A percentile compares a stretch with the other conserved stretches of the same genome.
Conservation (phyloP, 805 yeast species). For the Sungouiella blattae region DNA sequence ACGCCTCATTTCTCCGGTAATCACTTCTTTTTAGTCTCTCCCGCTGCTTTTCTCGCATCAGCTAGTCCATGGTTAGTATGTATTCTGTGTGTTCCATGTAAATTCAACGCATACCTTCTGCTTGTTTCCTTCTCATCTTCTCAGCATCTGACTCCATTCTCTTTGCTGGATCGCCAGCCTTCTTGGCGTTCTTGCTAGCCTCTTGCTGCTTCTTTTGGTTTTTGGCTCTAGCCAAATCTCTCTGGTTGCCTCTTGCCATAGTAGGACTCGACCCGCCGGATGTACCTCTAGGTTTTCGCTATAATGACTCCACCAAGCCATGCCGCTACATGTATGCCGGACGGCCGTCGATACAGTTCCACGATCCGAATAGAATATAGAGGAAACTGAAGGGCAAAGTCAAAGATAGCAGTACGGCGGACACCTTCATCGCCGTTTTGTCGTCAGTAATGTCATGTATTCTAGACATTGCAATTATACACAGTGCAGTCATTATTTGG, state of each 20-base stretch:
- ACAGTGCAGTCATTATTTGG: too few relatives aligned
- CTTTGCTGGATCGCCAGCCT: constrained; percentile 79
- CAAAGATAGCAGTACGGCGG: too few relatives aligned
- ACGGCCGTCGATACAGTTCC: too few relatives aligned
- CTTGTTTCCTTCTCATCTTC: constrained; percentile 84
- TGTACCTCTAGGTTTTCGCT: background rate
- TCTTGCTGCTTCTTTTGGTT: constrained; percentile 77
- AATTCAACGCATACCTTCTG: constrained; percentile 55
- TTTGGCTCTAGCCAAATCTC: constrained; percentile 90
- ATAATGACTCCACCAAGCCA: background rate
- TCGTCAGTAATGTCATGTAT: too few relatives aligned
- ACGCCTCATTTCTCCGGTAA: too few relatives aligned
- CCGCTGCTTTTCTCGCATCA: constrained; percentile 47
- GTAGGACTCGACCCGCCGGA: constrained; percentile 1
- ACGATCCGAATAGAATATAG: too few relatives aligned
- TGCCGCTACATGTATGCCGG: too few relatives aligned
- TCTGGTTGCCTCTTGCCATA: constrained; percentile 96
- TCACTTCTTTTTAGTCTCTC: constrained; percentile 63
- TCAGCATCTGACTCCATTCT: constrained; percentile 90
- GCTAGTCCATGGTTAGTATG: constrained; percentile 27
- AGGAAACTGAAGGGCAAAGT: too few relatives aligned
- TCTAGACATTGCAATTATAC: too few relatives aligned
- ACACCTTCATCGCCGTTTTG: too few relatives aligned
- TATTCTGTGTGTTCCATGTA: background rate
- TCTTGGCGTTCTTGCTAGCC: constrained; percentile 53